Evolutionary conservation across 768 basidiomycete species (phyloP), one percentile per base, ranked within the genome.

Genomic region (Rhodosporidiobolus sp.): DNA sequence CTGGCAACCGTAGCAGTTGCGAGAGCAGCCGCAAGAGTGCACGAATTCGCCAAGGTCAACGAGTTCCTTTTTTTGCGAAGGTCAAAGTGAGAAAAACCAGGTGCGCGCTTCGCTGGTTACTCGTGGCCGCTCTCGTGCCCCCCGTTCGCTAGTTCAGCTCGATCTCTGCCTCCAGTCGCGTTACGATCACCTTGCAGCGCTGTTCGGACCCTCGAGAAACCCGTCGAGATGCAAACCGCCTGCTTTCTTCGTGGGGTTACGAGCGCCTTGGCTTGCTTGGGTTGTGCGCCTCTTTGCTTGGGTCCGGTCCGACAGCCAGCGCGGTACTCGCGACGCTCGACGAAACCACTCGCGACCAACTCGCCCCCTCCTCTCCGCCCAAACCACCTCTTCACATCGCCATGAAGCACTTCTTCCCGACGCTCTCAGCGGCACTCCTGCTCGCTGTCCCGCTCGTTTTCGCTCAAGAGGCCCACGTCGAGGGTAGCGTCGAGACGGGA

Each of bases 401-500:
- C 26, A 60, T 60, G 58, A 60, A 46, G 64, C 54, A 38, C 28
- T 46, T 30, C 8, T 12, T 24, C 8, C 8, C 54, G 7, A 14
- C 20, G 43, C 20, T 28, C n/a, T 65, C 35, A 1, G 16, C 52
- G 28, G 45, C 45, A 3, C 45, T 65, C 3, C 45, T 57, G 26
- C 26, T 26, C 45, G 54, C 24, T 17, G 32, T 24, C 2, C 24
- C 32, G 1, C 26, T 12, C 24, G 48, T 16, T 6, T 38, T 4
- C 34, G 49, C 58, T 30, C 72, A 68, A 34, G 24, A 50, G n/a
- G 28, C 61, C 3, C 66, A 61, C 54, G 63, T 59, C 11, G 34
- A 32, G 10, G 72, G 72, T 5, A 30, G 63, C 2, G 52, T 68
- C n/a, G 58, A 45, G 1, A 46, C 52, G 1, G 72, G 72, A 1